A percentile compares a stretch with the other conserved stretches of the same genome.
Conservation (phyloP, 257 asterid genomes). For the Penstemon davidsonii region DNA sequence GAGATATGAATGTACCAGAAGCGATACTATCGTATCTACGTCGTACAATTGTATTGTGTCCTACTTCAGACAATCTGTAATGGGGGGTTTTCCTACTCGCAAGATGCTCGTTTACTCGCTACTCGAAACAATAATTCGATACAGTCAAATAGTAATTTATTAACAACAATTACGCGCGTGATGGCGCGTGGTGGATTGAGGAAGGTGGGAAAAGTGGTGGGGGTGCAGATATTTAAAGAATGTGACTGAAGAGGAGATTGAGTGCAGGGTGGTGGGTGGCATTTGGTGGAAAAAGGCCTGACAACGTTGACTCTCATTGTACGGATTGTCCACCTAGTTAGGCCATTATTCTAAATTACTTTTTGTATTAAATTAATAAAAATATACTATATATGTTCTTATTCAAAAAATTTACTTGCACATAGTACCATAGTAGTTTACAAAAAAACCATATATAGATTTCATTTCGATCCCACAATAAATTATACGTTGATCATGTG, state of each 20-base stretch:
- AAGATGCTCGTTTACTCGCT: too few species aligned
- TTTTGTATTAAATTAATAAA: too few species aligned
- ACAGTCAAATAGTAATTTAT: too few species aligned
- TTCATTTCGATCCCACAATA: too few species aligned
- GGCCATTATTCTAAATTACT: background rate
- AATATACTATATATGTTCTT: too few species aligned
- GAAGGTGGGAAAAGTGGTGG: too few species aligned
- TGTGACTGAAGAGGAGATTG: background rate
- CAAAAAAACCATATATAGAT: too few species aligned
- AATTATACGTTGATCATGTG: too few species aligned
- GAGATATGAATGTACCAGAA: slow-evolving; percentile 13
- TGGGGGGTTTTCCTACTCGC: too few species aligned
- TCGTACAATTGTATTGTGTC: slow-evolving; percentile 32
- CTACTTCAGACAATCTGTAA: background rate
- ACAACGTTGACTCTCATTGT: slow-evolving; percentile 63
- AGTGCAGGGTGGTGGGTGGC: slow-evolving; percentile 25
- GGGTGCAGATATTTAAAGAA: too few species aligned
- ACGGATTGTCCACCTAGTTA: slow-evolving; percentile 58
- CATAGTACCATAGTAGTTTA: background rate
- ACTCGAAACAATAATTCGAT: too few species aligned
- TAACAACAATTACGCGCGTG: background rate
- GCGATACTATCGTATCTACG: slow-evolving; percentile 33
- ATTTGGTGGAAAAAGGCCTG: slow-evolving; percentile 62
- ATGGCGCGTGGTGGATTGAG: background rate
- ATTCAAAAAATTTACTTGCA: background rate